Evolutionary conservation across 2,329 filamentous ascomycete species (phyloP).

Genomic region (Neurospora sp.): DNA sequence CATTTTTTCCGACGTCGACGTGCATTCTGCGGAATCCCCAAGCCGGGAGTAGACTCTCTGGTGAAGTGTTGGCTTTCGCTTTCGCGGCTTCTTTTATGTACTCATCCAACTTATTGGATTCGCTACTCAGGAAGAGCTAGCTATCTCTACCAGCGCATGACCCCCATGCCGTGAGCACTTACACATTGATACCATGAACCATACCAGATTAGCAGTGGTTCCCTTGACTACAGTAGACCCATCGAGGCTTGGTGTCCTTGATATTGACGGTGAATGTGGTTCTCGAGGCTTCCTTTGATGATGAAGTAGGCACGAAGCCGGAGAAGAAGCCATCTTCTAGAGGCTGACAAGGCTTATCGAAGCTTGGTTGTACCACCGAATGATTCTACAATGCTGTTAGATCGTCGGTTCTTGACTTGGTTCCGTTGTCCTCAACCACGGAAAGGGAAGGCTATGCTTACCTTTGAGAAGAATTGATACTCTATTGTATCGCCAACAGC

Average conservation of each 20-base stretch:
- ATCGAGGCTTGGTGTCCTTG: slow-evolving; percentile 36
- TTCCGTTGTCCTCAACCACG: background rate
- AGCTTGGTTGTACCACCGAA: slow-evolving; percentile 22
- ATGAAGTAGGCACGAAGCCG: slow-evolving; percentile 27
- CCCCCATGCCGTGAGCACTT: slow-evolving; percentile 7
- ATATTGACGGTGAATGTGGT: slow-evolving; percentile 35
- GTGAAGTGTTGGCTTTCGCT: slow-evolving; percentile 19
- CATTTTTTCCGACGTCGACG: slow-evolving; percentile 25
- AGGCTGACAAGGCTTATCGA: slow-evolving; percentile 29
- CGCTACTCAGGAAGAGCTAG: background rate
- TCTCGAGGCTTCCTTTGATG: slow-evolving; percentile 21
- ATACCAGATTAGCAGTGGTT: slow-evolving; percentile 37
- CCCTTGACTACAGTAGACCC: slow-evolving; percentile 37
- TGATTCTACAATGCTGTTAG: background rate
- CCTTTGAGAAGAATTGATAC: slow-evolving; percentile 31
- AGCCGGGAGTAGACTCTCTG: slow-evolving; percentile 20
- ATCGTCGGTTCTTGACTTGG: background rate
- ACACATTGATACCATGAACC: slow-evolving; percentile 30
- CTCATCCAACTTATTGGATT: slow-evolving; percentile 22
- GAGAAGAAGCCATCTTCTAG: slow-evolving; percentile 30
- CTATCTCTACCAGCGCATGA: background rate
- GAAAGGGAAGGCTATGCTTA: slow-evolving; percentile 2
- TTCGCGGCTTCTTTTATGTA: slow-evolving; percentile 22
- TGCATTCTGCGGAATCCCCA: slow-evolving; percentile 24
- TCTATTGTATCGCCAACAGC: slow-evolving; percentile 29